Evolutionary conservation across 108 stramenopile genomes (phyloP), one percentile per base, ranked within the genome.

Genomic region (Epithemia pelagica): DNA sequence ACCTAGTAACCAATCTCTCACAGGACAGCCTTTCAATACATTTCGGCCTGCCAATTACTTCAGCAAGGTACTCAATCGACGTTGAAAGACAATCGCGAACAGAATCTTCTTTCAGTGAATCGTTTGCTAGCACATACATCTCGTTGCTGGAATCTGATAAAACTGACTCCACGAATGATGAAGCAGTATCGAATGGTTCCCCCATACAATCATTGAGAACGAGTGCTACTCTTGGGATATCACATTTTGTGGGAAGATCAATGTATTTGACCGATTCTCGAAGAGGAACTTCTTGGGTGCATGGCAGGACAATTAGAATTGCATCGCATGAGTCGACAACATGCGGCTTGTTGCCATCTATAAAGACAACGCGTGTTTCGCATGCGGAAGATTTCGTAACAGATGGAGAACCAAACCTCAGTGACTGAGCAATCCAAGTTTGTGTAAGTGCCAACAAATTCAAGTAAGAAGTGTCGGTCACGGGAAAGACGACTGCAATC

Each of bases 21-120:
- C 7, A 7, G 2, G 61, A 21, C 61, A 30, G 18, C 61, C 61
- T 61, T 61, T 61, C 21, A 28, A 61, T 30, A 21, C 20, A n/a
- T 31, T 30, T 26, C 28, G 29, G 61, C 7, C 21, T 57, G 5
- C 21, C 21, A 29, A 21, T 21, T 61, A 28, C 61, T n/a, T 58
- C 56, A 8, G 56, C 26, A n/a, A 58, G 37, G 15, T 46, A 46
- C 37, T 46, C 37, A 46, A 46, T 46, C 5, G 37, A 46, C 37
- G 37, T 46, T 46, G 37, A 46, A 46, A 46, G 37, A 46, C 37
- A 10, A 15, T 15, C 15, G 37, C 37, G 5, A 15, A 46, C 15
- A 15, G 37, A 46, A 46, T 46, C 37, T 19, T 58, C 56, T 7
- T 58, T n/a, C 15, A 26, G 56, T 21, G 21, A 19, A 8, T 58